phyloP scores from a whole-genome alignment of 202 grass and related monocot genomes.

The Schoenoplectus tabernaemontani region DNA sequence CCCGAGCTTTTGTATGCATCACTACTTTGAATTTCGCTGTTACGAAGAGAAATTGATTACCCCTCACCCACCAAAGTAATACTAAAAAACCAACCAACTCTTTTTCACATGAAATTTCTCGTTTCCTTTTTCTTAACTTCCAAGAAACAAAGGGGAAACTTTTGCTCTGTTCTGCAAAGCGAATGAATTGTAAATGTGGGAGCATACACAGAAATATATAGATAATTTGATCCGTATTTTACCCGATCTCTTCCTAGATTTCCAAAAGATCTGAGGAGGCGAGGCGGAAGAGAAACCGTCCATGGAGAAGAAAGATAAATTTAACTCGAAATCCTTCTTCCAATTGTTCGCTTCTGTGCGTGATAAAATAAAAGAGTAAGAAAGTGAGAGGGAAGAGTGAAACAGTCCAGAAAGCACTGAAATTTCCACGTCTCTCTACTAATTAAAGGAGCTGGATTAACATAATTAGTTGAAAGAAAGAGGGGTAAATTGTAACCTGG shows the following conservation, averaged over 20 bases:
- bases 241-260: slow-evolving; percentile 86
- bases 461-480: not conserved
- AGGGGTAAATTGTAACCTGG: not conserved
- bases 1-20: too few relatives aligned
- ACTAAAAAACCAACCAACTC: too few relatives aligned
- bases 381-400: not conserved
- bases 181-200: not conserved
- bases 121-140: not conserved
- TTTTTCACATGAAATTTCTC: too few relatives aligned
- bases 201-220: not conserved
- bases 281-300: slow-evolving; percentile 50
- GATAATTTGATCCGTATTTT: not conserved
- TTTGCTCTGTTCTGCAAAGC: not conserved
- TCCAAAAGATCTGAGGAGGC: slow-evolving; percentile 73
- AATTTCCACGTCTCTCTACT: not conserved
- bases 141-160: not conserved
- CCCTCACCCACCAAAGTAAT: not conserved
- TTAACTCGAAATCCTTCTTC: not conserved
- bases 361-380: not conserved
- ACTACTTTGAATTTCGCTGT: not conserved
- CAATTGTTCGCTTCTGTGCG: not conserved
- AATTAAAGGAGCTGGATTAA: not conserved
- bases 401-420: not conserved
- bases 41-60: not conserved
- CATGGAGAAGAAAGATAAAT: slow-evolving; percentile 18